Conservation (phyloP, 2,329 filamentous ascomycete genomes). For the Arthrobotrys entomopaga region DNA sequence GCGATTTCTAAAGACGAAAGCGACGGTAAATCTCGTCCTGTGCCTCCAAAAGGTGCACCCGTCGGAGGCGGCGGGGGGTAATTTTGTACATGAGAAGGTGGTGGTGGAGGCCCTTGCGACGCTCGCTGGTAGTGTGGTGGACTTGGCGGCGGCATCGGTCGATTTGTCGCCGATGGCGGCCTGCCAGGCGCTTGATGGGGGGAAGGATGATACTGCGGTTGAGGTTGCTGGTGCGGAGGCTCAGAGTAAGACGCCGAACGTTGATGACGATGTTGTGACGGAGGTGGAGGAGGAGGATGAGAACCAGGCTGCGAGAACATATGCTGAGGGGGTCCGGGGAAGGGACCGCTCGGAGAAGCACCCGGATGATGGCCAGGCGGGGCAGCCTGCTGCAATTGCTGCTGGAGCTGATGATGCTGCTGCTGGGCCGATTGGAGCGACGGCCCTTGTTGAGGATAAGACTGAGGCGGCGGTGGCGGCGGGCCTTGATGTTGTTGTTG, state of each 20-base stretch:
- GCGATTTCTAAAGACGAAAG: slow-evolving; percentile 49
- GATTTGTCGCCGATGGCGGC: slow-evolving; percentile 33
- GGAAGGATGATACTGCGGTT: slow-evolving; percentile 37
- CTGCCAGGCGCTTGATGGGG: slow-evolving; percentile 37
- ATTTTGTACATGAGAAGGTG: slow-evolving; percentile 34
- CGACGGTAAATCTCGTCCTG: slow-evolving; percentile 43
- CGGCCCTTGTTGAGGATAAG: slow-evolving; percentile 25
- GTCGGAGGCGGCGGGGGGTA: slow-evolving; percentile 37
- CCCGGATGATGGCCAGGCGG: slow-evolving; percentile 33
- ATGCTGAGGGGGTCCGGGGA: slow-evolving; percentile 52
- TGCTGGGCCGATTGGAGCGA: slow-evolving; percentile 51
- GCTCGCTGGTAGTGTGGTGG: slow-evolving; percentile 49
- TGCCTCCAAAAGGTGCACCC: slow-evolving; percentile 32
- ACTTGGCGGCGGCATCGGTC: slow-evolving; percentile 49
- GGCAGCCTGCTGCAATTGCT: slow-evolving; percentile 50
- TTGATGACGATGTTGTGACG: slow-evolving; percentile 47
- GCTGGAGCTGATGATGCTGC: slow-evolving; percentile 55
- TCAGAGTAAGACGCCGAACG: slow-evolving; percentile 48
- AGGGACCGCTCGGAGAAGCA: slow-evolving; percentile 37
- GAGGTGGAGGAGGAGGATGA: slow-evolving; percentile 14
- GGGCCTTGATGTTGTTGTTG: slow-evolving; percentile 25
- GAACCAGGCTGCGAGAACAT: slow-evolving; percentile 43
- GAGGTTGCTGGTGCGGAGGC: slow-evolving; percentile 19
- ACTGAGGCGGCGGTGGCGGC: slow-evolving; percentile 33
- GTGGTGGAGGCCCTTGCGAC: slow-evolving; percentile 23